Base-by-base conservation (phyloP, 2,329 filamentous ascomycete genomes). In the Coleophoma crateriformis region DNA sequence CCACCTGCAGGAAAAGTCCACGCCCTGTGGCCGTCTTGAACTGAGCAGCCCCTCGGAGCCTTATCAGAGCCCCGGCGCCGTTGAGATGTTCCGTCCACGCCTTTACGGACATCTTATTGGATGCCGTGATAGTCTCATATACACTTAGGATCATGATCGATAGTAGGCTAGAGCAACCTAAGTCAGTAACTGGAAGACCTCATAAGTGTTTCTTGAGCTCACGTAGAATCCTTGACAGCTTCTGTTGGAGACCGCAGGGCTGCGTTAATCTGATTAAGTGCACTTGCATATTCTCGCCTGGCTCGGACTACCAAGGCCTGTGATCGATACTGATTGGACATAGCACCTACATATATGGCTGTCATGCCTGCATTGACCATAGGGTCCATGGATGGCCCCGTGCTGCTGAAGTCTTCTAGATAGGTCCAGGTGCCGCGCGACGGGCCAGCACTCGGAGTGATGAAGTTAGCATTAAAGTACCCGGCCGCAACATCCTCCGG, bases 1-100 rank as follows among this genome's bases (percentile, higher is more conserved):
- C 75, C 41, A 78, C 68, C 72, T 77, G 76, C 48, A 72, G 67
- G 55, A 79, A 79, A 74, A 79, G 77, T 49, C 71, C 68, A 33
- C 69, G 63, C 4, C 75, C 74, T 4, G 72, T 72, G 45, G 64
- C 65, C 14, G 72, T 75, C 42, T 59, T 61, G 56, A 78, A 76
- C 52, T 77, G 75, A 4, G 59, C 61, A 7, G 66, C 54, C 15
- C 76, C 76, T 39, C 76, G 69, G 56, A 77, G 65, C 44, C 64
- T 67, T 12, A 74, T 74, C 19, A 79, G 65, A 10, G 69, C 67
- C 3, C 71, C 70, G 2, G 76, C 76, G 17, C 75, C 75, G 47
- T 71, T 73, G 46, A 78, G 68, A 55, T 79, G 76, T 46, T 75
- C 67, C 52, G 76, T 71, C 71, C 76, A 79, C 3, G 74, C 73